Conservation (phyloP, 345 rosid genomes). For the Firmiana major region DNA sequence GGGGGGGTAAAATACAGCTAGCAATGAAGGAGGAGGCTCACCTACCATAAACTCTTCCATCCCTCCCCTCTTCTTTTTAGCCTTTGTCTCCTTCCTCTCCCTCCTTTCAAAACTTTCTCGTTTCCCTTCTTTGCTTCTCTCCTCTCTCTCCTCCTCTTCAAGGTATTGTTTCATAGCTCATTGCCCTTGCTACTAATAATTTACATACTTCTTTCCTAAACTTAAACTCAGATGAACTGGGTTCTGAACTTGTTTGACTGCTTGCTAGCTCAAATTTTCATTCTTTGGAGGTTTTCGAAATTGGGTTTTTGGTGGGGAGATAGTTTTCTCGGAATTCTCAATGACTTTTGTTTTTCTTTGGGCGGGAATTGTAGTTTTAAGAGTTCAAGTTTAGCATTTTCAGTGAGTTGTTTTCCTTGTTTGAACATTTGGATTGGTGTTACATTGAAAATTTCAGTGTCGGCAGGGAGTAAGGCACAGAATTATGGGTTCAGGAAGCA, state of each 20-base stretch:
- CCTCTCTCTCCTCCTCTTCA: background rate
- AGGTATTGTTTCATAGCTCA: slow-evolving; percentile 13
- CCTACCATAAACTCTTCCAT: slow-evolving; percentile 36
- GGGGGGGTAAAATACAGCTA: slow-evolving; percentile 60
- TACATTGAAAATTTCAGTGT: slow-evolving; percentile 6
- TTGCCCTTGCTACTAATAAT: background rate
- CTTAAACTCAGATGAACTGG: background rate
- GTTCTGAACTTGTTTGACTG: background rate
- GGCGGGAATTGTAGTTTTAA: slow-evolving; percentile 1
- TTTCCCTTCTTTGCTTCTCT: background rate
- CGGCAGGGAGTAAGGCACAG: background rate
- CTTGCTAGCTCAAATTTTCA: background rate
- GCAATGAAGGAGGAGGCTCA: slow-evolving; percentile 56
- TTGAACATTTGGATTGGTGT: background rate
- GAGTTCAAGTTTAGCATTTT: background rate
- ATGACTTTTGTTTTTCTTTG: background rate
- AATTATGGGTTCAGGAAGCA: background rate
- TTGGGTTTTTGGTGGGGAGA: background rate
- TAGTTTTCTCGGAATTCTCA: background rate
- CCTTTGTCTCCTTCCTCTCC: slow-evolving; percentile 15
- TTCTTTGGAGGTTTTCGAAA: background rate
- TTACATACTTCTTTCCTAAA: background rate
- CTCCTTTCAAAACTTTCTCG: background rate
- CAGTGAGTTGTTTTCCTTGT: background rate
- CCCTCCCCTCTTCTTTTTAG: slow-evolving; percentile 13